Percentiles rank a stretch among this genome's conserved stretches.
phyloP scores from a whole-genome alignment of 2,329 filamentous ascomycete species.

The Trichoderma pleuroti region DNA sequence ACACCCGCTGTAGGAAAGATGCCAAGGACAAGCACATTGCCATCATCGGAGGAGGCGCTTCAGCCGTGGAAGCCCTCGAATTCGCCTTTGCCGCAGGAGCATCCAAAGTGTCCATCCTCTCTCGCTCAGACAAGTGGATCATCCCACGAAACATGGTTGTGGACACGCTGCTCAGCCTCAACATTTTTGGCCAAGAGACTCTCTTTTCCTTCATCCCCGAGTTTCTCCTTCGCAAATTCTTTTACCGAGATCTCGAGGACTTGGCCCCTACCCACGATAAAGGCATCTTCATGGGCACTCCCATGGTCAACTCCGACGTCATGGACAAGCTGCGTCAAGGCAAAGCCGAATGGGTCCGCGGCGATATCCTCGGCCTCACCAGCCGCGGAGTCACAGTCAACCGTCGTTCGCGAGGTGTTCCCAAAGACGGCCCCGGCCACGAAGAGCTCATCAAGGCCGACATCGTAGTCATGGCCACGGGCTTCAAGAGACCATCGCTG shows the following conservation, averaged over 20 bases:
- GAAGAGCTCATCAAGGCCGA: slow-evolving; percentile 67
- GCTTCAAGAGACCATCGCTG: slow-evolving; percentile 70
- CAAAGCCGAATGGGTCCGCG: slow-evolving; percentile 73
- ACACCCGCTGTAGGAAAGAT: slow-evolving; percentile 48
- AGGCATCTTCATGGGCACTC: slow-evolving; percentile 78
- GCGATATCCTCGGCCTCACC: slow-evolving; percentile 68
- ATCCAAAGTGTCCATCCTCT: slow-evolving; percentile 66
- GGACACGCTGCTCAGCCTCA: slow-evolving; percentile 69
- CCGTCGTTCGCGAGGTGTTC: slow-evolving; percentile 66
- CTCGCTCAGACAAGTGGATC: slow-evolving; percentile 81
- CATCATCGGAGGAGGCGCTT: slow-evolving; percentile 75
- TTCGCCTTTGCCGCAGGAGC: slow-evolving; percentile 68
- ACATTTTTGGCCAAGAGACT: slow-evolving; percentile 76
- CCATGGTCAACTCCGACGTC: slow-evolving; percentile 82
- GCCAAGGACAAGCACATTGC: slow-evolving; percentile 72
- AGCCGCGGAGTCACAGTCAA: slow-evolving; percentile 66
- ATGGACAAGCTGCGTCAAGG: slow-evolving; percentile 71
- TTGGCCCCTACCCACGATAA: slow-evolving; percentile 64
- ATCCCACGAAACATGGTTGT: slow-evolving; percentile 76
- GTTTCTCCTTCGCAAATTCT: slow-evolving; percentile 68
- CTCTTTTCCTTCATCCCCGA: slow-evolving; percentile 75
- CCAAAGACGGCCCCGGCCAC: slow-evolving; percentile 69
- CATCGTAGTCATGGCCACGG: slow-evolving; percentile 79
- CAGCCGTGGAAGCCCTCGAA: slow-evolving; percentile 77
- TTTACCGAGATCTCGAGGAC: slow-evolving; percentile 76